Conservation (phyloP, 2,329 filamentous ascomycete species). For the Lachnum nothofagi region DNA sequence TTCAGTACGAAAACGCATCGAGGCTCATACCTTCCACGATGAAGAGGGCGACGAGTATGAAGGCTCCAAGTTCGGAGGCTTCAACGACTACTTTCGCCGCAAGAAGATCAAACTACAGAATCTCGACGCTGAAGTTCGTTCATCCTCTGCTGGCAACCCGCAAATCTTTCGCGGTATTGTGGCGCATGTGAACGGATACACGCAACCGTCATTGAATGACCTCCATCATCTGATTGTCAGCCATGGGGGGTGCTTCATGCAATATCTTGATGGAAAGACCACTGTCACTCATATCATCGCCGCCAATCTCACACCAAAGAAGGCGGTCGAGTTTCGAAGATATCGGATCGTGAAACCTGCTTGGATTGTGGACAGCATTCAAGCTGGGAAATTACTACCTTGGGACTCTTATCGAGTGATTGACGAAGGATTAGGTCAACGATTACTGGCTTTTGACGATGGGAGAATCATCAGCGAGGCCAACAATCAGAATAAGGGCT, state of each 20-base stretch:
- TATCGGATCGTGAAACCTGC: slow-evolving; percentile 92
- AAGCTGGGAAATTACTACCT: slow-evolving; percentile 72
- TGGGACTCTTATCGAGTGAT: slow-evolving; percentile 84
- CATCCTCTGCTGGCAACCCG: slow-evolving; percentile 63
- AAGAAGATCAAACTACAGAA: slow-evolving; percentile 99
- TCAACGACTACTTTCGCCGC: slow-evolving; percentile 84
- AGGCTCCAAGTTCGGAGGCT: slow-evolving; percentile 79
- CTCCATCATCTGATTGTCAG: slow-evolving; percentile 82
- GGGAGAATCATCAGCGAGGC: slow-evolving; percentile 63
- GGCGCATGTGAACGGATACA: slow-evolving; percentile 91
- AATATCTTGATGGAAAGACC: slow-evolving; percentile 93
- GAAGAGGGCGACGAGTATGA: slow-evolving; percentile 90
- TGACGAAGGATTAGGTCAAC: slow-evolving; percentile 78
- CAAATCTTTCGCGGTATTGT: slow-evolving; percentile 88
- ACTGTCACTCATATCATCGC: slow-evolving; percentile 94
- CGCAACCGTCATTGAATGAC: slow-evolving; percentile 85
- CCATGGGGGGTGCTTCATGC: slow-evolving; percentile 90
- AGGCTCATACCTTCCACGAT: slow-evolving; percentile 65
- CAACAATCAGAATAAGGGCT: slow-evolving; percentile 57
- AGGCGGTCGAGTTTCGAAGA: slow-evolving; percentile 76
- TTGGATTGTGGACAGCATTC: slow-evolving; percentile 88
- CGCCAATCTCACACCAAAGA: slow-evolving; percentile 84
- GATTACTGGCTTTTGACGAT: slow-evolving; percentile 59
- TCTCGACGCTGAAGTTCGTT: slow-evolving; percentile 74
- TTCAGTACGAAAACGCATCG: slow-evolving; percentile 56